Percentiles rank a stretch among this genome's conserved stretches.
Conservation (phyloP, 2,329 filamentous ascomycete species). For the Arachnomyces sp. region DNA sequence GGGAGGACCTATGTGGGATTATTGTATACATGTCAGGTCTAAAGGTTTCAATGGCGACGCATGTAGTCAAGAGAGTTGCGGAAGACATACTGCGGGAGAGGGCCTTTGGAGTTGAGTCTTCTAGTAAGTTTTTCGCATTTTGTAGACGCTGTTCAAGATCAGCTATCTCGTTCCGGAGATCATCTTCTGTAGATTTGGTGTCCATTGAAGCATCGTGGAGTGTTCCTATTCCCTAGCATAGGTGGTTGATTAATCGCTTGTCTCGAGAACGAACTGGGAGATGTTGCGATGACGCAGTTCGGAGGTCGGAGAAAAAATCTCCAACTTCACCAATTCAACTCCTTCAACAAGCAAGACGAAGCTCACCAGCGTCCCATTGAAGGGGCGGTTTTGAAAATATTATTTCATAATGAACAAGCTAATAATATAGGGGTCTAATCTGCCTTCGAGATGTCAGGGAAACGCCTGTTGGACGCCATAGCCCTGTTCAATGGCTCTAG, state of each 20-base stretch:
- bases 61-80: background rate
- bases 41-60: background rate
- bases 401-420: background rate
- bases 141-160: slow-evolving; percentile 43
- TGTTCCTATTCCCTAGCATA: background rate
- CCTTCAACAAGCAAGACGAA: background rate
- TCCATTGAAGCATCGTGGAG: slow-evolving; percentile 17
- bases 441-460: slow-evolving; percentile 41
- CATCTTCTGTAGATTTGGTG: slow-evolving; percentile 7
- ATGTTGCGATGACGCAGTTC: background rate
- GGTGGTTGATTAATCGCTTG: slow-evolving; percentile 1
- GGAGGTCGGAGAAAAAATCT: slow-evolving; percentile 1
- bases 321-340: background rate
- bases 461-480: slow-evolving; percentile 63
- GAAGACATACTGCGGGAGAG: slow-evolving; percentile 8
- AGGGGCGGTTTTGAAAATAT: background rate
- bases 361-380: background rate
- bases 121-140: slow-evolving; percentile 38
- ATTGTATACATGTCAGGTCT: slow-evolving; percentile 1
- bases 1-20: slow-evolving; percentile 13
- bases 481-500: slow-evolving; percentile 63
- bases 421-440: background rate
- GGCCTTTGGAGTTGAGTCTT: slow-evolving; percentile 3
- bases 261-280: background rate
- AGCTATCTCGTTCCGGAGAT: slow-evolving; percentile 33